phyloP scores from a whole-genome alignment of 163 green algal species.

The Volvox carteri region DNA sequence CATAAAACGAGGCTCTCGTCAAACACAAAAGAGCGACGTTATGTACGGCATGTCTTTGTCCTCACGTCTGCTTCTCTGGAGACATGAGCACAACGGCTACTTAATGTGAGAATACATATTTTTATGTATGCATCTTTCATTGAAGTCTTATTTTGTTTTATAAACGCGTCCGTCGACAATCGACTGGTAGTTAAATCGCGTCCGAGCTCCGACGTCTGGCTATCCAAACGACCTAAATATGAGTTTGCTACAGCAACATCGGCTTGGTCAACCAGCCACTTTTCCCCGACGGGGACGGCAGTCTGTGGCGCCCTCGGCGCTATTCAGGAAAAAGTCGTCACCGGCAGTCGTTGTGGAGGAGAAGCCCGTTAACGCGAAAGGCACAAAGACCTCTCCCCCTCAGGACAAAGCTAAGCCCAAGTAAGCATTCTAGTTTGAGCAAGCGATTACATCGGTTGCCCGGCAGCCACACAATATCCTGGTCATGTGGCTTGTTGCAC shows the following conservation, averaged over 20 bases:
- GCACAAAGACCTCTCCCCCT: not conserved
- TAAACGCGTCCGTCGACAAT: not conserved
- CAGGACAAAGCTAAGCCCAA: constrained; percentile 16
- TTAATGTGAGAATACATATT: not conserved
- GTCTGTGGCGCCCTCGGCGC: not conserved
- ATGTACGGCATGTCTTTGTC: constrained; percentile 1
- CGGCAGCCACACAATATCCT: constrained; percentile 11
- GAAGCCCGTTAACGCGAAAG: constrained; percentile 30
- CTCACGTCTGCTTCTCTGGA: not conserved
- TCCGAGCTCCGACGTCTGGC: not conserved
- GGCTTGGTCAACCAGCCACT: not conserved
- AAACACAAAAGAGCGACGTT: not conserved
- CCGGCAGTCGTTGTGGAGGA: constrained; percentile 35
- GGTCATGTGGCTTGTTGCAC: not conserved
- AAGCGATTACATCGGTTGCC: not conserved
- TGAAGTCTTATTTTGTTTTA: too few relatives aligned
- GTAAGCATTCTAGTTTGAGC: not conserved
- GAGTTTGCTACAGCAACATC: constrained; percentile 10
- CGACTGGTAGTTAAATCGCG: not conserved
- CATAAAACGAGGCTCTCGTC: too few relatives aligned
- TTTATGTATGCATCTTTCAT: not conserved
- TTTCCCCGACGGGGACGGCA: not conserved
- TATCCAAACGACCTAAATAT: not conserved
- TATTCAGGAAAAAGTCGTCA: constrained; percentile 18
- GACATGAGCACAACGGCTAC: not conserved